Percentiles rank a stretch among this genome's conserved stretches.
Conservation (phyloP, 2,329 filamentous ascomycete genomes). For the Diaporthe longicolla region DNA sequence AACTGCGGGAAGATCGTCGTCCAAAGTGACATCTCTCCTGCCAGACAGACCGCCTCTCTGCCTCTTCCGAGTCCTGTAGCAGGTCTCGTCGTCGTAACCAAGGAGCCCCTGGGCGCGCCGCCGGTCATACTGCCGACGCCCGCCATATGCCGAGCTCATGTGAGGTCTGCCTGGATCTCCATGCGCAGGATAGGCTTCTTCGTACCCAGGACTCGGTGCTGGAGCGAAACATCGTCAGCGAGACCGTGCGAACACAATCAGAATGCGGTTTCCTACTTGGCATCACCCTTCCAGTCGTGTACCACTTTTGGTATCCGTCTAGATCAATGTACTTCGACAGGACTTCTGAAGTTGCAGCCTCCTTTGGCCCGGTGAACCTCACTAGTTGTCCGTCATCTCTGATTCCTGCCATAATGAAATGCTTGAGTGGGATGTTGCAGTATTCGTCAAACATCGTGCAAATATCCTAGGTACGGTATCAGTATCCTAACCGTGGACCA, state of each 20-base stretch:
- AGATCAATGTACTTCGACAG: slow-evolving; percentile 46
- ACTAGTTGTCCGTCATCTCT: slow-evolving; percentile 62
- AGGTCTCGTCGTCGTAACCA: slow-evolving; percentile 49
- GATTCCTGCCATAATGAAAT: slow-evolving; percentile 67
- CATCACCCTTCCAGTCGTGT: slow-evolving; percentile 38
- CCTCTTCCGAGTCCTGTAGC: slow-evolving; percentile 56
- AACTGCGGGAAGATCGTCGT: slow-evolving; percentile 58
- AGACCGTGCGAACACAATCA: slow-evolving; percentile 44
- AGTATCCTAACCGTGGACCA: background rate
- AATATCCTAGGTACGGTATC: slow-evolving; percentile 57
- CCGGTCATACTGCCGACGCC: slow-evolving; percentile 48
- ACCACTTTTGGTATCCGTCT: slow-evolving; percentile 40
- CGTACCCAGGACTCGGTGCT: slow-evolving; percentile 41
- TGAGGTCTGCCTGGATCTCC: slow-evolving; percentile 43
- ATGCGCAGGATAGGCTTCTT: slow-evolving; percentile 45
- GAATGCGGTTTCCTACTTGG: slow-evolving; percentile 43
- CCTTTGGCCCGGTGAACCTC: slow-evolving; percentile 61
- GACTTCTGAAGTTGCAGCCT: slow-evolving; percentile 40
- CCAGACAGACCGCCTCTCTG: slow-evolving; percentile 46
- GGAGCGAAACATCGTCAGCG: background rate
- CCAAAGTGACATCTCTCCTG: slow-evolving; percentile 55
- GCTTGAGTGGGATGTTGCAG: slow-evolving; percentile 65
- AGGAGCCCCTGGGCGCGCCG: slow-evolving; percentile 45
- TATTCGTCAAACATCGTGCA: slow-evolving; percentile 65
- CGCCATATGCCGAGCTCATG: slow-evolving; percentile 44